Evolutionary conservation across 352 stramenopile species (phyloP).

Genomic region (Globisporangium rhizosaccharum): DNA sequence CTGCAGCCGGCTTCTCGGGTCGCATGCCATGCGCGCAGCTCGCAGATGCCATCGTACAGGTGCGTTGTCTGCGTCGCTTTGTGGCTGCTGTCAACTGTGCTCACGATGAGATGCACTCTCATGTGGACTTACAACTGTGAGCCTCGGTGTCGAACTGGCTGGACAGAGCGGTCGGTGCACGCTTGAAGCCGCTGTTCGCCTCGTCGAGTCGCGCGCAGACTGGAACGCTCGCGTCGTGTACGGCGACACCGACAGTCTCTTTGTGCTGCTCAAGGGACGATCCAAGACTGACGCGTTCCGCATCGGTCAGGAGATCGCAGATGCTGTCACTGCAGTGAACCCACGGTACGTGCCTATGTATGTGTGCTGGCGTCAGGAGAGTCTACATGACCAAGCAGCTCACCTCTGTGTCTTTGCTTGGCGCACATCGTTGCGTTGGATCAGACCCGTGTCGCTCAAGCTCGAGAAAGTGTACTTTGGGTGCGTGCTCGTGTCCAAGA

Average conservation of each 20-base stretch:
- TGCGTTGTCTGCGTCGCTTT: conserved; percentile 6
- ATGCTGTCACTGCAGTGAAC: conserved; percentile 78
- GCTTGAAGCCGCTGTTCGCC: conserved; percentile 90
- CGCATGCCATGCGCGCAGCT: conserved; percentile 95
- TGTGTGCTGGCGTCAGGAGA: neutral
- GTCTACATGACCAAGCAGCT: neutral
- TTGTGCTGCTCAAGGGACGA: conserved; percentile 94
- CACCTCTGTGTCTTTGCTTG: neutral
- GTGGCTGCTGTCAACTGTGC: neutral
- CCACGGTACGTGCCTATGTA: conserved; percentile 44
- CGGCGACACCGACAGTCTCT: conserved; percentile 98
- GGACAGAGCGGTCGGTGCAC: conserved; percentile 80
- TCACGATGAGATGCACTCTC: neutral
- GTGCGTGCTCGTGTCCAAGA: conserved; percentile 93
- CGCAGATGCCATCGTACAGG: conserved; percentile 98
- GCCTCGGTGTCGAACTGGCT: neutral
- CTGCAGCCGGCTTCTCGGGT: conserved; percentile 96
- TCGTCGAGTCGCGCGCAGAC: conserved; percentile 82
- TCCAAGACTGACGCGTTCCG: conserved; percentile 92
- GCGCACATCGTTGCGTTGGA: neutral
- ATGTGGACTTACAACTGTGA: neutral
- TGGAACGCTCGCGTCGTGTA: conserved; percentile 93
- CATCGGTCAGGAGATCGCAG: conserved; percentile 90
- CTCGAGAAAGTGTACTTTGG: conserved; percentile 92
- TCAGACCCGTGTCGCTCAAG: conserved; percentile 74